Conservation (phyloP, 768 basidiomycete genomes). For the Gelatoporia subvermispora region DNA sequence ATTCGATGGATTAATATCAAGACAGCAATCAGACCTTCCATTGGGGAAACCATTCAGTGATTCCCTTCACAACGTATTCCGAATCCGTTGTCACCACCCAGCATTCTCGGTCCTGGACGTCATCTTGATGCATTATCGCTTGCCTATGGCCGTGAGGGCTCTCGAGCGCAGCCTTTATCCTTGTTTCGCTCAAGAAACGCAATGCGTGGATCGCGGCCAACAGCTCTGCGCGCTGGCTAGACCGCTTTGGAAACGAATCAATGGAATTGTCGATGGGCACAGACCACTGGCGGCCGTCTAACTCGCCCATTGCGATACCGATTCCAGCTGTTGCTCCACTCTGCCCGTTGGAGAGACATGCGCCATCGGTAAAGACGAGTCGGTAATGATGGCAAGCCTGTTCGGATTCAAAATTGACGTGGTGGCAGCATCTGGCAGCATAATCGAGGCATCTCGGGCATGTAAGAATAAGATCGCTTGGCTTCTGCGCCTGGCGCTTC, state of each 20-base stretch:
- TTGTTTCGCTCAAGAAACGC: background rate
- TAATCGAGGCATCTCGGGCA: background rate
- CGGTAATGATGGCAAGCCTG: conserved; percentile 19
- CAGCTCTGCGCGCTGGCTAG: conserved; percentile 7
- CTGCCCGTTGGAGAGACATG: conserved; percentile 27
- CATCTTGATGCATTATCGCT: too few relatives aligned
- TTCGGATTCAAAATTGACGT: background rate
- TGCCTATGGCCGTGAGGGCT: background rate
- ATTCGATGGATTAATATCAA: background rate
- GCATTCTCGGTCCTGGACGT: background rate
- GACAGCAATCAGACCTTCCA: conserved; percentile 24
- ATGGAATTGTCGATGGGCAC: background rate
- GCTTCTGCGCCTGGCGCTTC: background rate
- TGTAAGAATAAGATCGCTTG: background rate
- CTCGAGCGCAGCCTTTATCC: background rate
- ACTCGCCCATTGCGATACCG: conserved; percentile 15
- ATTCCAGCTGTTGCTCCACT: conserved; percentile 24
- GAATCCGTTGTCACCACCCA: conserved; percentile 29
- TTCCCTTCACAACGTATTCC: conserved; percentile 31
- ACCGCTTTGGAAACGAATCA: background rate
- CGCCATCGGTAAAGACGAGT: conserved; percentile 33
- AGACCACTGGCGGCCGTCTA: background rate
- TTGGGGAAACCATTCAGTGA: conserved; percentile 30
- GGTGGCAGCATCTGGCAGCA: background rate
- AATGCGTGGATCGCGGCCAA: conserved; percentile 3